These are phyloP conservation scores for Pseudonectria buxi DNA, from an alignment of 2,329 filamentous ascomycete genomes.

Conservation along the genomic window DNA sequence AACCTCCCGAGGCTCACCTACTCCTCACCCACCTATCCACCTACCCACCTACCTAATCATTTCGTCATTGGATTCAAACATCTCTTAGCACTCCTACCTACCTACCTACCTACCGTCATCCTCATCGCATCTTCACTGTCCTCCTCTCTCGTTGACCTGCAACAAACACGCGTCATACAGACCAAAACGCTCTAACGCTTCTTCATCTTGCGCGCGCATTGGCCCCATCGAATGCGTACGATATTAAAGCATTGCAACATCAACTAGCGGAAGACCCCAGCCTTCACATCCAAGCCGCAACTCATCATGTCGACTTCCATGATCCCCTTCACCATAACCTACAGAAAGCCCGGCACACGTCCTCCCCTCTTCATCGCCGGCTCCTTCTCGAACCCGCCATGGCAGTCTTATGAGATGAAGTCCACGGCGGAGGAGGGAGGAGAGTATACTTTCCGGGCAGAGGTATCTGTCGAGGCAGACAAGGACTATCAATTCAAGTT, in stretches of 20 bases:
- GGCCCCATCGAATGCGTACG: too few relatives aligned
- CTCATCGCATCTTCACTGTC: neutral
- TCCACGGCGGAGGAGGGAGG: conserved; percentile 41
- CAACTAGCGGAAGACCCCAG: neutral
- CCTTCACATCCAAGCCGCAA: neutral
- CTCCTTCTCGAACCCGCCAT: conserved; percentile 59
- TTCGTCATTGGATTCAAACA: too few relatives aligned
- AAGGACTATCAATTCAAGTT: conserved; percentile 70
- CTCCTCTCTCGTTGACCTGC: neutral
- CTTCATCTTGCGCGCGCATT: too few relatives aligned
- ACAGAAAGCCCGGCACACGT: conserved; percentile 49
- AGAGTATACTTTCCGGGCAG: conserved; percentile 52
- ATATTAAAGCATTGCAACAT: neutral
- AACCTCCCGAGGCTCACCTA: neutral
- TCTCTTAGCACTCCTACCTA: neutral
- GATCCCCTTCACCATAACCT: conserved; percentile 51
- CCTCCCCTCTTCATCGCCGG: conserved; percentile 67
- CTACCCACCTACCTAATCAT: neutral
- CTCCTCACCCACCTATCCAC: too few relatives aligned
- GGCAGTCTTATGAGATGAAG: conserved; percentile 62
- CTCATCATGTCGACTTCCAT: conserved; percentile 16
- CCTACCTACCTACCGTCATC: neutral
- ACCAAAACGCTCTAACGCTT: neutral
- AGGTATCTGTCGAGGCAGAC: conserved; percentile 47
- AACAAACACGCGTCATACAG: neutral